Percentiles rank a stretch among this genome's conserved stretches.
Evolutionary conservation across 176 grass and related monocot species (phyloP).

Genomic region (Eremochloa ophiuroides): DNA sequence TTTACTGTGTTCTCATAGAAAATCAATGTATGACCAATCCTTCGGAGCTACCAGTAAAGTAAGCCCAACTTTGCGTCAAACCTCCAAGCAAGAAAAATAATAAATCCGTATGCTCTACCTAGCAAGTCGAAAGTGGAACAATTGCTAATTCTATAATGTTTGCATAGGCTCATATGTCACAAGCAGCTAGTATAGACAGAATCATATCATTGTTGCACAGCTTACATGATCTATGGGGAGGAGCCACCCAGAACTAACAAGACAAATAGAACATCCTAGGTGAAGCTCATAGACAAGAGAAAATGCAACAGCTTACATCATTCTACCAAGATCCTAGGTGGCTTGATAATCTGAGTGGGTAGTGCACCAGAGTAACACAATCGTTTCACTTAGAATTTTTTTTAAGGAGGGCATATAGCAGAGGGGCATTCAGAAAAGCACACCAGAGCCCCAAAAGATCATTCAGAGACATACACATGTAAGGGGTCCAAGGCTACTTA

Average conservation of each 20-base stretch:
- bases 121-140: not conserved
- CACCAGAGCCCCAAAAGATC: not conserved
- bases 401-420: not conserved
- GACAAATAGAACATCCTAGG: not conserved
- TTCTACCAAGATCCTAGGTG: slow-evolving; percentile 17
- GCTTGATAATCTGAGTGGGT: not conserved
- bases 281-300: not conserved
- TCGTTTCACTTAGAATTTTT: not conserved
- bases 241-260: not conserved
- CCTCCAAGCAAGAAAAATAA: not conserved
- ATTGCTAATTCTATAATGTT: not conserved
- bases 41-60: not conserved
- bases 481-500: slow-evolving; percentile 45
- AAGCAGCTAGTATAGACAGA: not conserved
- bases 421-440: slow-evolving; percentile 5
- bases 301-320: slow-evolving; percentile 5
- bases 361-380: not conserved
- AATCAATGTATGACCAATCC: not conserved
- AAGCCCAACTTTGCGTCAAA: not conserved
- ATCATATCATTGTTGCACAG: not conserved
- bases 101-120: not conserved
- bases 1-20: not conserved
- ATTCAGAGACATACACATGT: not conserved
- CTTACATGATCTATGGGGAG: not conserved
- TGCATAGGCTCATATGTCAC: not conserved